These are phyloP conservation scores for Fusarium sp. DNA, from an alignment of 2,329 filamentous ascomycete species.

Conservation along the genomic window DNA sequence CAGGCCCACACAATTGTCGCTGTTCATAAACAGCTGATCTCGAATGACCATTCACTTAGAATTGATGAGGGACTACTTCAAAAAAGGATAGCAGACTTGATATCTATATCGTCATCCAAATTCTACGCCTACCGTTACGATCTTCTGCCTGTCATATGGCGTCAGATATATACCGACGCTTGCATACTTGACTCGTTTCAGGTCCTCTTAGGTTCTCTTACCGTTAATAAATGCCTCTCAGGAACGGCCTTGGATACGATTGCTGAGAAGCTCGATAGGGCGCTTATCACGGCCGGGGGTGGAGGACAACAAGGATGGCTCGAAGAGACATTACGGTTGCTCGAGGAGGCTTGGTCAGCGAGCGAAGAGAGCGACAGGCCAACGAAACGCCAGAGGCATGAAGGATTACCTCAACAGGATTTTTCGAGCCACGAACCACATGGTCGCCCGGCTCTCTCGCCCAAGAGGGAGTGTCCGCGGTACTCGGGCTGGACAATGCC, in stretches of 20 bases:
- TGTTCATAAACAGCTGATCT: conserved; percentile 36
- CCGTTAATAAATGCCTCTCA: conserved; percentile 4
- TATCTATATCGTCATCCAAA: conserved; percentile 70
- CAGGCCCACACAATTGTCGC: conserved; percentile 46
- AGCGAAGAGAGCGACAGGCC: conserved; percentile 32
- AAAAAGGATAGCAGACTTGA: conserved; percentile 66
- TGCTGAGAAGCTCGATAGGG: conserved; percentile 77
- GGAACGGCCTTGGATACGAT: conserved; percentile 61
- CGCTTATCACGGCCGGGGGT: conserved; percentile 79
- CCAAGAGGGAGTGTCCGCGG: conserved; percentile 44
- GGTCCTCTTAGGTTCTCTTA: conserved; percentile 43
- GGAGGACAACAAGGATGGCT: conserved; percentile 63
- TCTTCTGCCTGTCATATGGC: conserved; percentile 75
- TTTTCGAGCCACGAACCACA: conserved; percentile 50
- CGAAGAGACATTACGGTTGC: conserved; percentile 61
- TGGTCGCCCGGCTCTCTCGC: conserved; percentile 44
- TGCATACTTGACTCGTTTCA: conserved; percentile 71
- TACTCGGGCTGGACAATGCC: conserved; percentile 63
- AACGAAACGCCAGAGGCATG: conserved; percentile 37
- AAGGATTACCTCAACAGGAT: background rate
- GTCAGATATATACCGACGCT: conserved; percentile 77
- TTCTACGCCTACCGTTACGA: conserved; percentile 78
- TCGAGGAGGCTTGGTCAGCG: conserved; percentile 50
- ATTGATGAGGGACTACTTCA: conserved; percentile 47
- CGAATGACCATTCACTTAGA: background rate